Percentiles rank a stretch among this genome's conserved stretches.
phyloP scores from a whole-genome alignment of 1,139 yeast genomes.

The Pichia sp. region DNA sequence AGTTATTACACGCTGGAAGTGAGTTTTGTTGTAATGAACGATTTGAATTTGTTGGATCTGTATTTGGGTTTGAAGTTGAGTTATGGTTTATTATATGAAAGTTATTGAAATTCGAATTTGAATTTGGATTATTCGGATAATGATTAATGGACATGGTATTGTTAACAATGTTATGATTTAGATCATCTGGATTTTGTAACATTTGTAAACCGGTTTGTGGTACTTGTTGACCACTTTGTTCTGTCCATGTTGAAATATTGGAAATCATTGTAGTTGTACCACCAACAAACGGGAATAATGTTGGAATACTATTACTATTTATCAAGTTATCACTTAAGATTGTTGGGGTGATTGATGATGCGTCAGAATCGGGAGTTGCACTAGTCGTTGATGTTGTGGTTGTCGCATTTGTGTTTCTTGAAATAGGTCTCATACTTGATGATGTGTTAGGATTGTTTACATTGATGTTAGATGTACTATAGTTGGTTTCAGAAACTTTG shows the following conservation, averaged over 20 bases:
- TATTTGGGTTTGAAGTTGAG: not conserved
- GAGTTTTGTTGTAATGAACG: not conserved
- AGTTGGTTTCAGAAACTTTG: slow-evolving; percentile 1
- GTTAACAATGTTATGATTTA: not conserved
- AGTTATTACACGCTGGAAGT: not conserved
- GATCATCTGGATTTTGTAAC: slow-evolving; percentile 15
- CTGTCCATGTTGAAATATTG: slow-evolving; percentile 56
- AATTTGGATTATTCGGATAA: not conserved
- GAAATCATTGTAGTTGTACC: slow-evolving; percentile 55
- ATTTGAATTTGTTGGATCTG: not conserved
- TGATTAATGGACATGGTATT: not conserved
- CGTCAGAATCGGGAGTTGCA: not conserved
- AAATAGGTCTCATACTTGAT: not conserved
- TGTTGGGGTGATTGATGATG: not conserved
- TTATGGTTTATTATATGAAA: not conserved
- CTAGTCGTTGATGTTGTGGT: slow-evolving; percentile 7
- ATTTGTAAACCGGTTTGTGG: slow-evolving; percentile 30
- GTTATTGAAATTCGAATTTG: not conserved
- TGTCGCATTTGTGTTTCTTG: slow-evolving; percentile 5
- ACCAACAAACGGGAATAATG: slow-evolving; percentile 39
- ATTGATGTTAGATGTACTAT: not conserved
- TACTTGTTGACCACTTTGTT: slow-evolving; percentile 35
- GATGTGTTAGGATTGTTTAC: not conserved
- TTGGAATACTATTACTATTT: slow-evolving; percentile 24
- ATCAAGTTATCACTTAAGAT: slow-evolving; percentile 6